Conservation (phyloP, 202 grass and related monocot species). For the Zizania palustris region DNA sequence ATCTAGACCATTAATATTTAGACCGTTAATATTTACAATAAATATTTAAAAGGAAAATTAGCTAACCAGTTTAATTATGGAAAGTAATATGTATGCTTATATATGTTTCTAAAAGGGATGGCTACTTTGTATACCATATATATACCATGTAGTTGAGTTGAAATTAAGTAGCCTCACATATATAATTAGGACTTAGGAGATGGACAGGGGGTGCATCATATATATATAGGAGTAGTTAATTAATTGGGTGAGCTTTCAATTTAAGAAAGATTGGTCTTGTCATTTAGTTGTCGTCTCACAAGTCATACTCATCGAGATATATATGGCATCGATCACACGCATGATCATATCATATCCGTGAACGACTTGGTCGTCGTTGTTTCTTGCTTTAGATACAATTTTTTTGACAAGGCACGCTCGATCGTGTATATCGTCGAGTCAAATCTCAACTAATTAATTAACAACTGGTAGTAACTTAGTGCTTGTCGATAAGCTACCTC, state of each 20-base stretch:
- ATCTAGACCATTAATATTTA: too few relatives aligned
- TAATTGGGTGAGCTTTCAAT: slow-evolving; percentile 23
- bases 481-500: not conserved
- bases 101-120: too few relatives aligned
- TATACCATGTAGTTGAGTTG: too few relatives aligned
- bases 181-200: not conserved
- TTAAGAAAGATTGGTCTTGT: slow-evolving; percentile 46
- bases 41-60: too few relatives aligned
- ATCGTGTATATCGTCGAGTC: too few relatives aligned
- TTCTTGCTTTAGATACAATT: not conserved
- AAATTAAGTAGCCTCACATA: not conserved
- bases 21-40: too few relatives aligned
- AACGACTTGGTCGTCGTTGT: not conserved
- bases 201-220: not conserved
- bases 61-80: too few relatives aligned
- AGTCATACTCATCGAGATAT: slow-evolving; percentile 4
- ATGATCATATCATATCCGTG: not conserved
- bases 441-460: not conserved
- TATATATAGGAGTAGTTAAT: not conserved
- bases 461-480: not conserved
- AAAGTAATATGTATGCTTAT: too few relatives aligned
- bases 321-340: not conserved
- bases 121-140: too few relatives aligned
- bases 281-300: slow-evolving; percentile 36
- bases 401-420: not conserved